These are phyloP conservation scores for Termitomyces sp. DNA, from an alignment of 768 basidiomycete genomes.

Conservation along the genomic window DNA sequence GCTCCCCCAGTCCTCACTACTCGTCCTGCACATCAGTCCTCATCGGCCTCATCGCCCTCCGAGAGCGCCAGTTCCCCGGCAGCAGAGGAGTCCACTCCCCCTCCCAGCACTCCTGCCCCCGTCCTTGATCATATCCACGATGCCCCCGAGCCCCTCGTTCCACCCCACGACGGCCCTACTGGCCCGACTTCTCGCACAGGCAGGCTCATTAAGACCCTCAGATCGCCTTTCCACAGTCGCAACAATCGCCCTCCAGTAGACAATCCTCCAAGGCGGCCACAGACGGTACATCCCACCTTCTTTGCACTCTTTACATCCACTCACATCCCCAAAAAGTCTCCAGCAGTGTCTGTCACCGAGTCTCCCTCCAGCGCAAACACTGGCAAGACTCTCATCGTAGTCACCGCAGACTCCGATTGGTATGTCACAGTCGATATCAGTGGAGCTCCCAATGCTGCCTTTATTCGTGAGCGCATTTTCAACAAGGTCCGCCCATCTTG, in stretches of 20 bases:
- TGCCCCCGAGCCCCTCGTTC: slow-evolving; percentile 26
- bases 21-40: slow-evolving; percentile 30
- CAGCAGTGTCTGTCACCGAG: slow-evolving; percentile 35
- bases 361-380: too few relatives aligned
- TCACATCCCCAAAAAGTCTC: slow-evolving; percentile 28
- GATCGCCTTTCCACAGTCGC: slow-evolving; percentile 27
- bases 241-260: slow-evolving; percentile 18
- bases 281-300: slow-evolving; percentile 29
- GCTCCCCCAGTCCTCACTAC: slow-evolving; percentile 26
- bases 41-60: slow-evolving; percentile 64
- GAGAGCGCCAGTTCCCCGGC: slow-evolving; percentile 57
- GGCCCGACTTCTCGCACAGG: slow-evolving; percentile 25
- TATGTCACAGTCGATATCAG: slow-evolving; percentile 72
- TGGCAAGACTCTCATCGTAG: slow-evolving; percentile 54
- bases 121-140: slow-evolving; percentile 38
- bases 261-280: slow-evolving; percentile 22
- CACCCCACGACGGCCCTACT: slow-evolving; percentile 15
- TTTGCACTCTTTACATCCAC: slow-evolving; percentile 21
- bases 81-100: slow-evolving; percentile 64
- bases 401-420: slow-evolving; percentile 75
- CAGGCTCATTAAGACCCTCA: slow-evolving; percentile 31
- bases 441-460: slow-evolving; percentile 57
- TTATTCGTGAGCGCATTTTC: slow-evolving; percentile 78
- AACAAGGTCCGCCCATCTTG: slow-evolving; percentile 53
- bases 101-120: slow-evolving; percentile 61